These are phyloP conservation scores for Hygrocybe punicea DNA, from an alignment of 768 basidiomycete species.

Conservation along the genomic window DNA sequence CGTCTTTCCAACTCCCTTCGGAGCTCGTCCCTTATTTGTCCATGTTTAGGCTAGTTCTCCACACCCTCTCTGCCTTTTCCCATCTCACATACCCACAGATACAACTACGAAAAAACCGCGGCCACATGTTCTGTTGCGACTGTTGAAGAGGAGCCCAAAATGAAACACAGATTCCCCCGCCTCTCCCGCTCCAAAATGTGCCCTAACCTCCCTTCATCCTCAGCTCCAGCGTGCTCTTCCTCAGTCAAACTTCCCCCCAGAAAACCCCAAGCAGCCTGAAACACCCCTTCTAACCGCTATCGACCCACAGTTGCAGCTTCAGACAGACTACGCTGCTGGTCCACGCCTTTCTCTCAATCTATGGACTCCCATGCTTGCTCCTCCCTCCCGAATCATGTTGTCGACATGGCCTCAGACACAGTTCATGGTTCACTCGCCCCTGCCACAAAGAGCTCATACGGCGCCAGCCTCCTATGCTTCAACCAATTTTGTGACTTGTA, in stretches of 20 bases:
- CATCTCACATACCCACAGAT: not conserved
- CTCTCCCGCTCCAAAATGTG: not conserved
- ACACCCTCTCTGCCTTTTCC: not conserved
- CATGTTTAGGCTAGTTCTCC: constrained; percentile 9
- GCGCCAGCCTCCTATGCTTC: constrained; percentile 34
- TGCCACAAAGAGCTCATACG: constrained; percentile 30
- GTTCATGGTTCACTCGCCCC: constrained; percentile 18
- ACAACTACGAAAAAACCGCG: not conserved
- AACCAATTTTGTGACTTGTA: constrained; percentile 41
- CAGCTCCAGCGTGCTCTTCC: not conserved
- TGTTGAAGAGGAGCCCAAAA: constrained; percentile 1
- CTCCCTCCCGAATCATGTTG: constrained; percentile 7
- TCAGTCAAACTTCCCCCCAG: not conserved
- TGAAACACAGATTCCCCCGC: no score
- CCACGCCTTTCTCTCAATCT: constrained; percentile 12
- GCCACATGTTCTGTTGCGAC: constrained; percentile 1
- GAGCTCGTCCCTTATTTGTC: constrained; percentile 10
- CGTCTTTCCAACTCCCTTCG: constrained; percentile 11
- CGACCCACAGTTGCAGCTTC: constrained; percentile 19
- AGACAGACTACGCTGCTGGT: constrained; percentile 21
- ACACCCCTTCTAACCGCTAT: constrained; percentile 3
- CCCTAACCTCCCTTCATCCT: not conserved
- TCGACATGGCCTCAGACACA: constrained; percentile 1
- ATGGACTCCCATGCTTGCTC: constrained; percentile 1
- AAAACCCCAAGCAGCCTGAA: constrained; percentile 6